Conservation (phyloP, 1,139 yeast species). For the Yamadazyma sp. region DNA sequence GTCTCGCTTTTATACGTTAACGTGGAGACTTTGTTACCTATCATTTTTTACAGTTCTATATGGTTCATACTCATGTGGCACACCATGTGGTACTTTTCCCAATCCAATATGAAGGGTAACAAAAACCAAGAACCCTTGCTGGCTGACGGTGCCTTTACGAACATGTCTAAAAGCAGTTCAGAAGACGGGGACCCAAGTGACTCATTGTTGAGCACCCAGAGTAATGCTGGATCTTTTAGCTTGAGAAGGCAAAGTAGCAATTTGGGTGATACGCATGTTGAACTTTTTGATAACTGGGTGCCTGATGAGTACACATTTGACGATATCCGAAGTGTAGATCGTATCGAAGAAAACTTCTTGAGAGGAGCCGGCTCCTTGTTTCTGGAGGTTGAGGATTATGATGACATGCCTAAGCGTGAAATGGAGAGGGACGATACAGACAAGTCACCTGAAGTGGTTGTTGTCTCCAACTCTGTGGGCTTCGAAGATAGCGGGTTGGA, state of each 20-base stretch:
- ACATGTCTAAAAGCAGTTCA: background rate
- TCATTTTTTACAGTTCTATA: background rate
- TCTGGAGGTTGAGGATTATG: background rate
- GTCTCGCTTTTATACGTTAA: background rate
- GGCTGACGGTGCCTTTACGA: no score
- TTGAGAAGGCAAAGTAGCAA: conserved; percentile 9
- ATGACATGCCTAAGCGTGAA: background rate
- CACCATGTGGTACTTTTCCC: background rate
- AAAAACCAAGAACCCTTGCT: no score
- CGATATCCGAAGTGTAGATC: conserved; percentile 6
- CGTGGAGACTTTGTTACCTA: background rate
- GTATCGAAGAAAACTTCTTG: conserved; percentile 7
- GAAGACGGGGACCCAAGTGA: background rate
- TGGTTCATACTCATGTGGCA: background rate
- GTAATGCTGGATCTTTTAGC: background rate
- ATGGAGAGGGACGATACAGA: background rate
- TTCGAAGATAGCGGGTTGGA: no score
- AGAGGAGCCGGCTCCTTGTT: background rate
- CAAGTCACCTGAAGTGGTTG: background rate
- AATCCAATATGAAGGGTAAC: background rate
- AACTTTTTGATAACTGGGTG: conserved; percentile 11
- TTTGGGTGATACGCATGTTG: conserved; percentile 6
- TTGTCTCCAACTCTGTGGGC: background rate
- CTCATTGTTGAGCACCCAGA: background rate
- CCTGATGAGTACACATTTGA: conserved; percentile 8